Evolutionary conservation across 495 filamentous ascomycete genomes (phyloP).

Genomic region (Talaromyces proteolyticus): DNA sequence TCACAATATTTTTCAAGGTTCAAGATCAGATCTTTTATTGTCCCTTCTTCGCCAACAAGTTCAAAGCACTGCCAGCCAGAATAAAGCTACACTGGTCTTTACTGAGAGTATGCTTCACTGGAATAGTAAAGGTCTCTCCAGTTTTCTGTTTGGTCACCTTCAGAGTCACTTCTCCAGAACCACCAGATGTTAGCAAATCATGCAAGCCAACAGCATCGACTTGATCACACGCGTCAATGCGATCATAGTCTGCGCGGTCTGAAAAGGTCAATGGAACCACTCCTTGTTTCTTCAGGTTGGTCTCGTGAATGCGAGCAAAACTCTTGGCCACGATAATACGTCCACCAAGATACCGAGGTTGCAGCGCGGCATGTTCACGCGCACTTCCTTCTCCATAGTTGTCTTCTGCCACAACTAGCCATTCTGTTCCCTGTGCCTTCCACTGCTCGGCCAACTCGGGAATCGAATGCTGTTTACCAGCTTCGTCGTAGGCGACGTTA

Average conservation of each 20-base stretch:
- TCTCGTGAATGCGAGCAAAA: constrained; percentile 97
- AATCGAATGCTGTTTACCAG: constrained; percentile 58
- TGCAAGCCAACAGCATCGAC: constrained; percentile 77
- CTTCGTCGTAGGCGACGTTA: constrained; percentile 81
- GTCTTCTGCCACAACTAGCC: constrained; percentile 93
- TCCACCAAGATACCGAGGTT: constrained; percentile 88
- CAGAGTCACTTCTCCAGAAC: constrained; percentile 70
- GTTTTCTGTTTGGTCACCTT: constrained; percentile 54
- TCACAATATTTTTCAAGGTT: neutral
- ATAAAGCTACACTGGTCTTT: constrained; percentile 87
- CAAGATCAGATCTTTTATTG: neutral
- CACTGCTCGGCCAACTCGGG: constrained; percentile 81
- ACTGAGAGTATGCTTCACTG: constrained; percentile 73
- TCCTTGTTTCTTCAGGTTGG: constrained; percentile 98
- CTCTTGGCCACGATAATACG: constrained; percentile 82
- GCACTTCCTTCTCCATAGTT: constrained; percentile 98
- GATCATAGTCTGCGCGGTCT: constrained; percentile 81
- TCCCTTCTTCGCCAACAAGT: constrained; percentile 63
- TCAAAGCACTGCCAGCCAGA: constrained; percentile 89
- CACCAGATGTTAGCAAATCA: constrained; percentile 72
- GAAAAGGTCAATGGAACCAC: constrained; percentile 89
- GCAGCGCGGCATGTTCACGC: constrained; percentile 93
- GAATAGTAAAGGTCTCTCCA: constrained; percentile 55
- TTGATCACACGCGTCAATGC: constrained; percentile 71
- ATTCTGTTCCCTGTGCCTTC: constrained; percentile 60